Conservation (phyloP, 2,329 filamentous ascomycete genomes). For the Aaosphaeria pasadenensis region DNA sequence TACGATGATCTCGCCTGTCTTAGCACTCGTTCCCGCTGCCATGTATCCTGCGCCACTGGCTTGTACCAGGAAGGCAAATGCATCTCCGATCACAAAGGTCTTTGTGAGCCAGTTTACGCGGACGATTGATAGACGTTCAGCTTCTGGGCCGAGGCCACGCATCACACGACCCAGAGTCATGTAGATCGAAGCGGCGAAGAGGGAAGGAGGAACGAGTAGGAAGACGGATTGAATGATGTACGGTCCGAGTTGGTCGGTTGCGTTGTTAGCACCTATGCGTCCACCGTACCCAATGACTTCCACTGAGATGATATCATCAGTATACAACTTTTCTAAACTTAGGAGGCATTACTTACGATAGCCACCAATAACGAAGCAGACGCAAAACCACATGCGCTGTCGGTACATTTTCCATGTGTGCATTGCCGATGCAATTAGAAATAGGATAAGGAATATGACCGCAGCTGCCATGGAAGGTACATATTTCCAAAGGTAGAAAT, state of each 20-base stretch:
- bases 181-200: constrained; percentile 49
- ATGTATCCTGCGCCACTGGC: constrained; percentile 38
- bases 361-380: constrained; percentile 51
- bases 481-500: constrained; percentile 22
- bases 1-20: constrained; percentile 43
- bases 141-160: constrained; percentile 25
- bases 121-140: constrained; percentile 39
- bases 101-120: constrained; percentile 38
- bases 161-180: constrained; percentile 49
- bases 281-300: not conserved
- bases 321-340: not conserved
- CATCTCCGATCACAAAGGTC: constrained; percentile 43
- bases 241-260: not conserved
- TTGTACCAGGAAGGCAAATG: constrained; percentile 44
- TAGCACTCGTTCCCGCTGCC: constrained; percentile 5
- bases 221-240: constrained; percentile 34
- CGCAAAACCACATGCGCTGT: constrained; percentile 49
- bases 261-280: not conserved
- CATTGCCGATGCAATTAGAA: constrained; percentile 37
- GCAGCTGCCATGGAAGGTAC: constrained; percentile 47
- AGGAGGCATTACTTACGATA: constrained; percentile 39
- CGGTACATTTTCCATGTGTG: constrained; percentile 44
- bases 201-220: constrained; percentile 44
- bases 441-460: constrained; percentile 48
- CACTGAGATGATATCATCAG: not conserved